Conservation (phyloP, 495 filamentous ascomycete species). For the Talaromyces trachyspermus region DNA sequence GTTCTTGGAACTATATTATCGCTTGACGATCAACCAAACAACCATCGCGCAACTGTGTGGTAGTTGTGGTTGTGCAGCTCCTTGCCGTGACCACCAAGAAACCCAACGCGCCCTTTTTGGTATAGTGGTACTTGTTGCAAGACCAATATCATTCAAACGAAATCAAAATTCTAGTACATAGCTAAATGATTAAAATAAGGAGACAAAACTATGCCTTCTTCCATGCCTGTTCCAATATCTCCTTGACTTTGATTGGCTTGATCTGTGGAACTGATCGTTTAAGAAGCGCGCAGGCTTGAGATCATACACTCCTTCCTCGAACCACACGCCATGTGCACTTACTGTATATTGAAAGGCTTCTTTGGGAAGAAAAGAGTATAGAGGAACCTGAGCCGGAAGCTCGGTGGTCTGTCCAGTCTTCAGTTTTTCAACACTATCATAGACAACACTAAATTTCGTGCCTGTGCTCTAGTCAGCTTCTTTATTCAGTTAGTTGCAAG, state of each 20-base stretch:
- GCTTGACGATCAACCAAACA: too few species aligned
- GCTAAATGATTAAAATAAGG: too few species aligned
- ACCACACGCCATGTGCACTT: neutral
- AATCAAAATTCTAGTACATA: too few species aligned
- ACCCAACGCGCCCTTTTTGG: too few species aligned
- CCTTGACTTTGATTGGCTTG: conserved; percentile 22
- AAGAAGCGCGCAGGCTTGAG: conserved; percentile 8
- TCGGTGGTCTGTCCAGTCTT: conserved; percentile 38
- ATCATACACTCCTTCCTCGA: neutral
- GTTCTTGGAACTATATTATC: too few species aligned
- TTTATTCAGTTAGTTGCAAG: neutral
- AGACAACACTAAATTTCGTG: conserved; percentile 39
- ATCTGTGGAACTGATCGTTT: conserved; percentile 33
- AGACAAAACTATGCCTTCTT: conserved; percentile 6
- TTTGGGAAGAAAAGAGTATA: conserved; percentile 31
- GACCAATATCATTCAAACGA: too few species aligned
- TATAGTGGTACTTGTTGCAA: too few species aligned
- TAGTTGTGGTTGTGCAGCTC: too few species aligned
- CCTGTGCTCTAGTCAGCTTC: conserved; percentile 20
- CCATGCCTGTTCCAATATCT: conserved; percentile 22
- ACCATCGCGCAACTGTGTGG: too few species aligned
- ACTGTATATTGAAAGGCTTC: neutral
- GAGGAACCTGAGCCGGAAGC: conserved; percentile 23
- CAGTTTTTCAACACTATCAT: conserved; percentile 43
- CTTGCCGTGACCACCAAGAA: too few species aligned